Conservation (phyloP, 345 rosid species). For the Capsella bursapastoris region DNA sequence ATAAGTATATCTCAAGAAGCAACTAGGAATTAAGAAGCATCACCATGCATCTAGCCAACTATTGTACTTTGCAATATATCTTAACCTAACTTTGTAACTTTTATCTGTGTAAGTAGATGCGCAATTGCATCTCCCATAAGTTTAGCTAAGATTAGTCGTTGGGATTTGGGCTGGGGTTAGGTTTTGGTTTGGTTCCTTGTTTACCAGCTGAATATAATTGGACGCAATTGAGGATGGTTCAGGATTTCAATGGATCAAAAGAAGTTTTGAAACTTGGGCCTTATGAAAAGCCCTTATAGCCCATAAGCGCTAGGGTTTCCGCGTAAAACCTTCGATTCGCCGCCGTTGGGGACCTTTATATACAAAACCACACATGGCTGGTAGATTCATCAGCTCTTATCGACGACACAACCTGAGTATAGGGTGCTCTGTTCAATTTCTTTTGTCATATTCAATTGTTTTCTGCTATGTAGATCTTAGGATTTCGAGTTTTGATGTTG, state of each 20-base stretch:
- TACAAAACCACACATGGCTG: neutral
- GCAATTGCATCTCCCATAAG: neutral
- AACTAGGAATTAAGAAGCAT: too few species aligned
- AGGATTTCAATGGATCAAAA: neutral
- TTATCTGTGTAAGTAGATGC: neutral
- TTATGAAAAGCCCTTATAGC: neutral
- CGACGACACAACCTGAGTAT: neutral
- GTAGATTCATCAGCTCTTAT: neutral
- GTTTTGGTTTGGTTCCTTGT: neutral
- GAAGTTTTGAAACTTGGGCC: neutral
- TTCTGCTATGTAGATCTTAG: neutral
- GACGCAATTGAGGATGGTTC: neutral
- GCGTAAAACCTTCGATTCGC: neutral
- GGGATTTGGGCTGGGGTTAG: neutral
- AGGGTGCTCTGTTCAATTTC: neutral
- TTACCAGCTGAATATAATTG: neutral
- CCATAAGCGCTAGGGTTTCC: constrained; percentile 31
- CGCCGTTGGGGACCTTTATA: constrained; percentile 31
- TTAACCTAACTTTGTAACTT: neutral
- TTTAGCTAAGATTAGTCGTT: neutral
- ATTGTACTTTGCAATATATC: too few species aligned
- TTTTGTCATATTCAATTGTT: neutral
- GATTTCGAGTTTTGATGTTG: neutral
- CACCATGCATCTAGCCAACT: too few species aligned
- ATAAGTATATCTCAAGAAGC: too few species aligned